phyloP scores from a whole-genome alignment of 1,284 basidiomycete species.

The Paramarasmius palmivorus region DNA sequence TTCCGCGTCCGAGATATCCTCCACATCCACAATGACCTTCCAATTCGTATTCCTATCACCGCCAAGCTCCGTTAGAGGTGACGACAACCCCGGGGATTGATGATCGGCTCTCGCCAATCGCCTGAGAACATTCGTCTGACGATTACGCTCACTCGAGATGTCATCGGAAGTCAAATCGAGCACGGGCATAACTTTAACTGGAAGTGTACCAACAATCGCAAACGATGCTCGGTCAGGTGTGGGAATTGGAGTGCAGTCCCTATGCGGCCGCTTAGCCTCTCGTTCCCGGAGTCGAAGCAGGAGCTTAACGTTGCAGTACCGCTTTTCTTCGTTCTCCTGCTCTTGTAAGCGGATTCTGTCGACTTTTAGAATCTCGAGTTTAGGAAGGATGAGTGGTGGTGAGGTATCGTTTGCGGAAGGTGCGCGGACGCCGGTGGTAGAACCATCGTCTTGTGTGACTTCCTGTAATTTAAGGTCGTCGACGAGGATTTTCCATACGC shows the following conservation, averaged over 20 bases:
- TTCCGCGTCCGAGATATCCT: conserved; percentile 4
- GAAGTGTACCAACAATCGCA: conserved; percentile 3
- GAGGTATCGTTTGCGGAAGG: not conserved
- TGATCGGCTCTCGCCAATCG: not conserved
- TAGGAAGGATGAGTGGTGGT: conserved; percentile 10
- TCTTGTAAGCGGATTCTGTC: not conserved
- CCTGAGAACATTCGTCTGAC: conserved; percentile 2
- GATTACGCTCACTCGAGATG: not conserved
- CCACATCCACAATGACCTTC: conserved; percentile 4
- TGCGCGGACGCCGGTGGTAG: not conserved
- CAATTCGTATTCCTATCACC: conserved; percentile 7
- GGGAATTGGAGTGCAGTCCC: not conserved
- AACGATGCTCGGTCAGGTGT: not conserved
- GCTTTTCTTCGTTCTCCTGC: not conserved
- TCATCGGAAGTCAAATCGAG: not conserved
- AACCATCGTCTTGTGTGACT: not conserved
- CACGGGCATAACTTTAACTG: not conserved
- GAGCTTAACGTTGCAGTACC: conserved; percentile 3
- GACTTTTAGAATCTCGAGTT: conserved; percentile 11
- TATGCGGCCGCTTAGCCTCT: not conserved
- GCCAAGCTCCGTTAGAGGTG: not conserved
- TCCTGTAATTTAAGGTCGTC: conserved; percentile 1
- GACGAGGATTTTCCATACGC: conserved; percentile 14
- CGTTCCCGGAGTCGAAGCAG: conserved; percentile 12
- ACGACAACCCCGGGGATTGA: not conserved